Base-by-base conservation (phyloP, 768 basidiomycete genomes). In the Suillus sp. region DNA sequence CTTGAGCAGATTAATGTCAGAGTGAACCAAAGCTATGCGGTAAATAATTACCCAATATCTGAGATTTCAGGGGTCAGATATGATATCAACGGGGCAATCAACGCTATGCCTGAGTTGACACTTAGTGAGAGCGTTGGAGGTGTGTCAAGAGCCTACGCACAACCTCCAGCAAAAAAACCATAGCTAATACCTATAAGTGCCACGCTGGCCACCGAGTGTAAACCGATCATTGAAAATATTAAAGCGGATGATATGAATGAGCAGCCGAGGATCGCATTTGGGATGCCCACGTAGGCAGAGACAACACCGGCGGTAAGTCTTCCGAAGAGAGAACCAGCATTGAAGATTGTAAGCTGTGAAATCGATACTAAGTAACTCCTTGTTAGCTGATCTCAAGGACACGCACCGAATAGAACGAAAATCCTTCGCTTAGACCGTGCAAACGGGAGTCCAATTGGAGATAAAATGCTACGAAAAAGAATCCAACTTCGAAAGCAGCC, bases 361-460 rank as follows among this genome's bases (percentile, higher is more conserved):
- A 4, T 10, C 2, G 11, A 30, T 45, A 67, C 6, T 64, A 57
- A n/a, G 57, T 8, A 40, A 53, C 14, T 35, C 18, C 47, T 48
- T 51, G 30, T 59, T 9, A 10, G 37, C 56, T 25, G 62, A 38
- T 60, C 58, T 34, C 7, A n/a, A 45, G 35, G 59, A 34, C 45
- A 68, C 75, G 32, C 60, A 86, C 86, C 53, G 79, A 80, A 66
- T 86, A 86, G 67, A 88, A 88, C 0, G 86, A 82, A 14, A 88
- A 74, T 30, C 67, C 71, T 22, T 75, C 67, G n/a, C 75, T 72
- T 35, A 86, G 72, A 2, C 81, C 81, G 62, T 84, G 82, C 61
- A 77, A 76, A 37, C 82, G 78, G 9, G 86, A 80, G 60, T 84
- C 80, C 16, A 87, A 74, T 62, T 88, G 87, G 20, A 88, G 72